Conservation (phyloP, 257 asterid species). For the Solanum piurae region DNA sequence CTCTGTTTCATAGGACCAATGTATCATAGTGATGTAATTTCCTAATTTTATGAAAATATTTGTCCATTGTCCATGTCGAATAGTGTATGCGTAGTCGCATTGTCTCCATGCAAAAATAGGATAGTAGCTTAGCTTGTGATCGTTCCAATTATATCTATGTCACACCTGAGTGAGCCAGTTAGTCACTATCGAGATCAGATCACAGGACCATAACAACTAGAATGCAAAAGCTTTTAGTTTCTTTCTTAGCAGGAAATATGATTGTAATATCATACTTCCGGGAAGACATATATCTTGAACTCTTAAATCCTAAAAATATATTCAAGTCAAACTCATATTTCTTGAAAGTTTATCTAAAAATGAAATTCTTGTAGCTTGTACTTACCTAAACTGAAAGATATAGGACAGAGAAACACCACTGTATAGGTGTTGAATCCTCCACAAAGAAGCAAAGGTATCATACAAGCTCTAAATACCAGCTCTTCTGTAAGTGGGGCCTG, state of each 20-base stretch:
- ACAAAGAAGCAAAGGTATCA: constrained; percentile 86
- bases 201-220: not conserved
- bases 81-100: not conserved
- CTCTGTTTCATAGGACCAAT: not conserved
- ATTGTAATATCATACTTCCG: not conserved
- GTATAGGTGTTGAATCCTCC: constrained; percentile 66
- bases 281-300: not conserved
- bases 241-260: not conserved
- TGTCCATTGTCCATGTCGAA: not conserved
- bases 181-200: not conserved
- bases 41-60: not conserved
- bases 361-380: not conserved
- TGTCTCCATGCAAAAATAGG: not conserved
- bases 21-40: not conserved
- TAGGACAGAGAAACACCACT: constrained; percentile 68
- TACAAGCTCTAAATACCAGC: constrained; percentile 94
- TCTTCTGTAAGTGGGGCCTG: constrained; percentile 98
- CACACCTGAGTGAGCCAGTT: not conserved
- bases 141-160: not conserved
- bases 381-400: constrained; percentile 90
- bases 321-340: not conserved
- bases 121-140: not conserved
- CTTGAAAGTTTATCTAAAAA: not conserved
- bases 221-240: not conserved
- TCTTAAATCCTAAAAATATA: not conserved